Base-by-base conservation (phyloP, 164 flowering plant species). In the Cinnamomum chago region DNA sequence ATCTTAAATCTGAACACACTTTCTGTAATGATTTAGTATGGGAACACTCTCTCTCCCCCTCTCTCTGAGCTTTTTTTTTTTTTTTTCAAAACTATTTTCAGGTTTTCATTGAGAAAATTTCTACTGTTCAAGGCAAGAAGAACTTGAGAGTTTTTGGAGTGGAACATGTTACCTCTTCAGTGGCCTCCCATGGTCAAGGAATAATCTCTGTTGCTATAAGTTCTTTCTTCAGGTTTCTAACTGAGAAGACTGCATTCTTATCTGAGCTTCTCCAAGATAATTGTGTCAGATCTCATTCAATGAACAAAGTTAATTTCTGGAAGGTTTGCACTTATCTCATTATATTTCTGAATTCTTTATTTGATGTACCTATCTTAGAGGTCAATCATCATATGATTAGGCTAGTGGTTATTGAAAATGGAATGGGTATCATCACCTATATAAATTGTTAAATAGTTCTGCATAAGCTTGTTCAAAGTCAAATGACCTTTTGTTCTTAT, bases 161-260 rank as follows among this genome's bases (percentile, higher is more conserved):
- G 65, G 83, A 75, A 60, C 74, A 78, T 68, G 71, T 72, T 78
- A 73, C 76, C 50, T 75, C 76, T 51, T 72, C 76, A 13, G 17
- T 81, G 23, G 76, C 76, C 28, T 24, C 76, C 25, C 76, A 78
- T 75, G 83, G 81, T 58, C 52, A 68, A 14, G 83, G 80, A 70
- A 65, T 58, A 47, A 65, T 78, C 69, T 35, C 72, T 7, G 30
- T 62, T 35, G 76, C 75, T 47, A 6, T 70, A 50, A 68, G 73
- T 65, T 75, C 73, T 52, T 68, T 70, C 23, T 69, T 40, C 65
- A 55, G 50, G 65, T 81, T 78, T 75, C 28, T 81, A 40, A 55
- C 27, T 20, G 65, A 78, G 62, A 78, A 78, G 76, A 28, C 78
- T 40, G 33, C 72, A 51, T 47, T 50, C 52, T 40, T 81, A 30